phyloP scores from a whole-genome alignment of 768 basidiomycete species.

The Kwoniella shandongensis region DNA sequence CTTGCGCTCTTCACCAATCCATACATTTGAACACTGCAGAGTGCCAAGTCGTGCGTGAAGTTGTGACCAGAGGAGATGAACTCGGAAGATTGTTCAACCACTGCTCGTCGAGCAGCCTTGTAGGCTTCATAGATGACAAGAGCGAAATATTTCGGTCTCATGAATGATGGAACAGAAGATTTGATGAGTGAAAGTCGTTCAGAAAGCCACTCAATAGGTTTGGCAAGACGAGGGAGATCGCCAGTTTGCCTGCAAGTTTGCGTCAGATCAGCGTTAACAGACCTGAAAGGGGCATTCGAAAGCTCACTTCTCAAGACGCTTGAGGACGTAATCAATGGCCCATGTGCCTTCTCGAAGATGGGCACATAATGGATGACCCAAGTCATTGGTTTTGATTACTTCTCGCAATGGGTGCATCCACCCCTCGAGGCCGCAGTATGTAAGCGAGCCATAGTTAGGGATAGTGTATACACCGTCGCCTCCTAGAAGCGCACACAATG shows the following conservation, averaged over 20 bases:
- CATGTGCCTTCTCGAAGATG: slow-evolving; percentile 85
- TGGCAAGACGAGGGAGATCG: slow-evolving; percentile 66
- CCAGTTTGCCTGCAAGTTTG: slow-evolving; percentile 55
- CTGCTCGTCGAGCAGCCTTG: slow-evolving; percentile 79
- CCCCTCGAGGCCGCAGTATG: slow-evolving; percentile 92
- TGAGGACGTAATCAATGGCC: slow-evolving; percentile 84
- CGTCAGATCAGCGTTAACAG: not conserved
- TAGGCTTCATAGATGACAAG: slow-evolving; percentile 86
- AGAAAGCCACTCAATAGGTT: slow-evolving; percentile 78
- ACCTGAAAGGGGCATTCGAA: not conserved
- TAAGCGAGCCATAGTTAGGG: slow-evolving; percentile 69
- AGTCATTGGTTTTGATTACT: slow-evolving; percentile 85
- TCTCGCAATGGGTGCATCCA: slow-evolving; percentile 89
- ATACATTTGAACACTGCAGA: slow-evolving; percentile 73
- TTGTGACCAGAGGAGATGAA: slow-evolving; percentile 80
- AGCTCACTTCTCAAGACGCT: slow-evolving; percentile 69
- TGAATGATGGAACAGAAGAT: slow-evolving; percentile 70
- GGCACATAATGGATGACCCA: slow-evolving; percentile 85
- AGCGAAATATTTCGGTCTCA: slow-evolving; percentile 95
- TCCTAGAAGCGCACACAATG: slow-evolving; percentile 38
- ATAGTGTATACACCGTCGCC: slow-evolving; percentile 81
- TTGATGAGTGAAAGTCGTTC: slow-evolving; percentile 84
- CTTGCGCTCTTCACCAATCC: slow-evolving; percentile 88
- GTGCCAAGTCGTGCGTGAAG: slow-evolving; percentile 85
- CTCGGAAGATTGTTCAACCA: slow-evolving; percentile 82